phyloP scores from a whole-genome alignment of 495 filamentous ascomycete genomes.

The Penicillium riverlandense region DNA sequence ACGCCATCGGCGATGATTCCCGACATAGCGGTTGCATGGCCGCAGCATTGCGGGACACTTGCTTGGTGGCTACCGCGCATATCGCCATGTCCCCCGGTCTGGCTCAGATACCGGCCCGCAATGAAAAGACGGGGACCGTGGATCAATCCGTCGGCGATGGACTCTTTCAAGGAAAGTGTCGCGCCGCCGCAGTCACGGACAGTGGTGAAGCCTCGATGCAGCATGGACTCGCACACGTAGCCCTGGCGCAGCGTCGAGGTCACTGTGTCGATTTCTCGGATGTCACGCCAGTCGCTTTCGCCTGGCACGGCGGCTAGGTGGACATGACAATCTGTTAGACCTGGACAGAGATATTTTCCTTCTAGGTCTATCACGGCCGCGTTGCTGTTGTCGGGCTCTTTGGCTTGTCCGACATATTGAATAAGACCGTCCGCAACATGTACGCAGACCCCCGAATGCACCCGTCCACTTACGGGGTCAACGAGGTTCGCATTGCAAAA shows the following conservation, averaged over 20 bases:
- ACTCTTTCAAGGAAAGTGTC: slow-evolving; percentile 38
- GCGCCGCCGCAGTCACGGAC: slow-evolving; percentile 48
- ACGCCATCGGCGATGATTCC: slow-evolving; percentile 41
- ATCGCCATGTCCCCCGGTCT: slow-evolving; percentile 51
- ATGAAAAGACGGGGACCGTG: slow-evolving; percentile 42
- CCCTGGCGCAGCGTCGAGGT: slow-evolving; percentile 4
- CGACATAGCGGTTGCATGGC: slow-evolving; percentile 9
- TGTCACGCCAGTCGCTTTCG: slow-evolving; percentile 17
- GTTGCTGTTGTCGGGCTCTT: too few relatives aligned
- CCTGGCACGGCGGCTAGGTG: slow-evolving; percentile 43
- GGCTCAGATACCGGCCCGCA: slow-evolving; percentile 32
- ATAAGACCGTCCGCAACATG: too few relatives aligned
- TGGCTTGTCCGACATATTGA: too few relatives aligned
- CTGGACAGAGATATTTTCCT: too few relatives aligned
- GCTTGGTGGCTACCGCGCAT: slow-evolving; percentile 20
- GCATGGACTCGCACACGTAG: slow-evolving; percentile 28
- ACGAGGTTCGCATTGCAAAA: too few relatives aligned
- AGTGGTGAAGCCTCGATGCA: slow-evolving; percentile 46
- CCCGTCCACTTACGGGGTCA: too few relatives aligned
- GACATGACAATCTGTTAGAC: too few relatives aligned
- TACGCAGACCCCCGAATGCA: too few relatives aligned
- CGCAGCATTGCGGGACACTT: slow-evolving; percentile 29
- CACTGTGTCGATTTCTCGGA: slow-evolving; percentile 11
- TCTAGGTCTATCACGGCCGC: too few relatives aligned
- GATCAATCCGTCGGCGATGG: slow-evolving; percentile 38